Evolutionary conservation across 2,329 filamentous ascomycete species (phyloP).

Genomic region (Scedosporium minutisporum): DNA sequence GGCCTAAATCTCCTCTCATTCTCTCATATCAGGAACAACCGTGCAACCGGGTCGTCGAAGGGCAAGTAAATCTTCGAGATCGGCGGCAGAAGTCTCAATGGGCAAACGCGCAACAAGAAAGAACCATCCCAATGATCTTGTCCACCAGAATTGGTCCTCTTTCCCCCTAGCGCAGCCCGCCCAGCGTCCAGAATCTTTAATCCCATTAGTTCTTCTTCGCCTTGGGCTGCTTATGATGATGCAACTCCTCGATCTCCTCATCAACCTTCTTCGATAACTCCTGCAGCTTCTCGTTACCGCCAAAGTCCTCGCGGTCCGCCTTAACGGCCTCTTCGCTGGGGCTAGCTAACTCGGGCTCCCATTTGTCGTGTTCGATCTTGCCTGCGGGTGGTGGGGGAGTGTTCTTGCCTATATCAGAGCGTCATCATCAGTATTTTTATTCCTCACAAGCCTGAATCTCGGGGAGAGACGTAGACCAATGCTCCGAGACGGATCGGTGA

Average conservation of each 20-base stretch:
- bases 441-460: too few species aligned
- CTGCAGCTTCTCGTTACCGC: constrained; percentile 40
- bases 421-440: not conserved
- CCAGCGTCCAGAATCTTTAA: too few species aligned
- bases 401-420: not conserved
- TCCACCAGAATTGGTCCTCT: too few species aligned
- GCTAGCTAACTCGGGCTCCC: constrained; percentile 68
- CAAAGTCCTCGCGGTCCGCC: constrained; percentile 45
- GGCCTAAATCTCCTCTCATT: too few species aligned
- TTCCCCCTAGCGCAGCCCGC: too few species aligned
- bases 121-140: too few species aligned
- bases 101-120: too few species aligned
- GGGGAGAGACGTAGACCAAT: not conserved
- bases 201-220: not conserved
- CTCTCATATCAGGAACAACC: too few species aligned
- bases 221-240: not conserved
- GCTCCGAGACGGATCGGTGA: not conserved
- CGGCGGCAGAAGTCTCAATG: too few species aligned
- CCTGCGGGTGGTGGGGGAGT: not conserved
- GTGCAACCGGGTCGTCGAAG: too few species aligned
- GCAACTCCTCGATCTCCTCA: constrained; percentile 18
- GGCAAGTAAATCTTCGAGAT: too few species aligned
- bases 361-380: constrained; percentile 39
- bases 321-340: constrained; percentile 71
- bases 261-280: constrained; percentile 47